Evolutionary conservation across 164 flowering plant genomes (phyloP), one percentile per base, ranked within the genome.

Genomic region (Dillenia turbinata): DNA sequence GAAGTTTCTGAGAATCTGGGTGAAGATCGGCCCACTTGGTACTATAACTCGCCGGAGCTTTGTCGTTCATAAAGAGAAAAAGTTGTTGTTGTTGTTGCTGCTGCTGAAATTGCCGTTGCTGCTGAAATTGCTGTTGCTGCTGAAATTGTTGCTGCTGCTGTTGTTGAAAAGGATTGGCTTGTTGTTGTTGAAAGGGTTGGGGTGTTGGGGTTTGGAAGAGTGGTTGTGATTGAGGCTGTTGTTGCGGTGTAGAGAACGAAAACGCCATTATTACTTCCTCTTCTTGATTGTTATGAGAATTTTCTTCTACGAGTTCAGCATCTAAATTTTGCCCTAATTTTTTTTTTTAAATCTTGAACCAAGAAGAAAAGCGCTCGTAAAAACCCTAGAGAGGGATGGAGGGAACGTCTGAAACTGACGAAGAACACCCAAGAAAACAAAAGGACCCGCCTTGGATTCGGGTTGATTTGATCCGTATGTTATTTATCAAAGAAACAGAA

Each of bases 11-110:
- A 12, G 97, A 91, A 59, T 95, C 99, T 0, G 97, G 96, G 56
- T 95, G 99, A 22, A 95, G 92, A 77, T 95, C 99, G 0, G 86
- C 81, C 99, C 97, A 95, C 65, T 86, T 92, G 44, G 97, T 92
- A 49, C 84, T 66, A 65, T 92, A 95, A 66, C 65, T 79, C 14
- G 92, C 97, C 9, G 92, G 94, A 49, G 89, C 62, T 50, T 84
- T 95, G 3, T 92, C 99, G n/a, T 81, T 88, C 0, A 94, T 89
- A 52, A 85, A 85, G 13, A 92, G 73, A 68, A 71, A 91, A 13
- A 79, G 66, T 52, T 83, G 90, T 53, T 83, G 92, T 24, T 87
- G 96, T n/a, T 77, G 87, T 16, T 83, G 92, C 49, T 74, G 86
- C 59, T 75, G 95, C 10, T 76, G 87, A 12, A 73, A 88, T 14